phyloP scores from a whole-genome alignment of 371 early-diverging fungal genomes.

The Conidiobolus incongruus region DNA sequence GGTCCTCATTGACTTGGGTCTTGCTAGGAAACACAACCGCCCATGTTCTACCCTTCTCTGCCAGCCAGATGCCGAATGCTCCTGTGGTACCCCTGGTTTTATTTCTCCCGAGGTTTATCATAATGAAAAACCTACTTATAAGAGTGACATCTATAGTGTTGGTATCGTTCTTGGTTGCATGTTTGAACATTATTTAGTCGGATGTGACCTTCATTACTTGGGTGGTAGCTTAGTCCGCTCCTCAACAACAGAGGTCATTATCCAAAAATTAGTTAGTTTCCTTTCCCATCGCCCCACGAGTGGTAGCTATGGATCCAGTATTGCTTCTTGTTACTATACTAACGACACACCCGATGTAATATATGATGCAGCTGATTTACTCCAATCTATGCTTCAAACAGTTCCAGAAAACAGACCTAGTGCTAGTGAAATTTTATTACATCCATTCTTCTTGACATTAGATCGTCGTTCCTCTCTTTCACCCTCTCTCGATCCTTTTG shows the following conservation, averaged over 20 bases:
- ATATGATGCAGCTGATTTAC: conserved; percentile 1
- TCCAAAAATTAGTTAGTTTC: not conserved
- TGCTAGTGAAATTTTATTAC: not conserved
- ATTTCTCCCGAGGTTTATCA: conserved; percentile 4
- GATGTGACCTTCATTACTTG: conserved; percentile 4
- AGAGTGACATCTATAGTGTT: conserved; percentile 3
- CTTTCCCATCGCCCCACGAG: not conserved
- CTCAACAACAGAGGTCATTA: conserved; percentile 1
- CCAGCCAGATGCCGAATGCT: not conserved
- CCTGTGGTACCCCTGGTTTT: conserved; percentile 4
- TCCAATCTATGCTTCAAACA: not conserved
- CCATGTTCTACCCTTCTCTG: conserved; percentile 10
- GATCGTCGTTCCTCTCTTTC: not conserved
- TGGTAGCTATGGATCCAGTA: not conserved
- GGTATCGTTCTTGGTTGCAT: conserved; percentile 2
- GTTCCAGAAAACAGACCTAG: not conserved
- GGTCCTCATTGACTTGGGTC: conserved; percentile 43
- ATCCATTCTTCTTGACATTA: not conserved
- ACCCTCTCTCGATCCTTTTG: not conserved
- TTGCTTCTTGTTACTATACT: too few species aligned
- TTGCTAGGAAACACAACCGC: too few species aligned
- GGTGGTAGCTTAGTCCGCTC: conserved; percentile 2
- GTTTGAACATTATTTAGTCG: not conserved
- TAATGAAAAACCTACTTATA: not conserved
- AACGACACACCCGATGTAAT: conserved; percentile 1